These are phyloP conservation scores for Erodium texanum DNA, from an alignment of 441 rosid genomes.

Conservation along the genomic window DNA sequence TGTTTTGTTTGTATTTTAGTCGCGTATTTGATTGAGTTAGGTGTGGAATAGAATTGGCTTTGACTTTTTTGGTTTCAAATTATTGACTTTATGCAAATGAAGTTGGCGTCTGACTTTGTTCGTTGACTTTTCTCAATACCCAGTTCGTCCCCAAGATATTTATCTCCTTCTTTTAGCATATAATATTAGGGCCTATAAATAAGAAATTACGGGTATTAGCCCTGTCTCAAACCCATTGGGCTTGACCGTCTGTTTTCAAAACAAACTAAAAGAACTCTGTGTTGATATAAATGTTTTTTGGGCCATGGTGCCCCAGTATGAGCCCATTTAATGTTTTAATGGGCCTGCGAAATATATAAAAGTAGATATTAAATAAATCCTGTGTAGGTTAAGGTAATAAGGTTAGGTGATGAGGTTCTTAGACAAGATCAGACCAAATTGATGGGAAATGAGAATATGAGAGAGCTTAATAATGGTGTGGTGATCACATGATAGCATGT, in stretches of 20 bases:
- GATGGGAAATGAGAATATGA: background rate
- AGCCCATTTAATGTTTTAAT: no score
- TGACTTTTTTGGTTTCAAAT: background rate
- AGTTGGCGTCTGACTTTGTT: background rate
- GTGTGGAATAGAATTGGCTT: background rate
- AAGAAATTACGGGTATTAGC: background rate
- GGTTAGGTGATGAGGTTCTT: background rate
- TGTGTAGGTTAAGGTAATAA: no score
- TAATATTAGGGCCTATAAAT: background rate
- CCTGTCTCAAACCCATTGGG: no score
- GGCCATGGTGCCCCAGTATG: no score
- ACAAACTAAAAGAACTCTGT: no score
- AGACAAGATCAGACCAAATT: background rate
- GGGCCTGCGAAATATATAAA: no score
- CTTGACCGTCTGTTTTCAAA: no score
- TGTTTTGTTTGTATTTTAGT: no score
- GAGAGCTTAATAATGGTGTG: background rate
- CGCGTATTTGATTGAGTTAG: background rate
- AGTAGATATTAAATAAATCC: no score
- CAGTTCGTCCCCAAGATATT: background rate
- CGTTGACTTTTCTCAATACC: background rate
- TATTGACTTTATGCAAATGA: no score
- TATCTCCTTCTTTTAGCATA: background rate
- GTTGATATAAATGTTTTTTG: no score
- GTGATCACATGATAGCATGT: background rate